These are phyloP conservation scores for Dictyostelium capitatum DNA, from an alignment of 78 protist genomes.

Conservation along the genomic window DNA sequence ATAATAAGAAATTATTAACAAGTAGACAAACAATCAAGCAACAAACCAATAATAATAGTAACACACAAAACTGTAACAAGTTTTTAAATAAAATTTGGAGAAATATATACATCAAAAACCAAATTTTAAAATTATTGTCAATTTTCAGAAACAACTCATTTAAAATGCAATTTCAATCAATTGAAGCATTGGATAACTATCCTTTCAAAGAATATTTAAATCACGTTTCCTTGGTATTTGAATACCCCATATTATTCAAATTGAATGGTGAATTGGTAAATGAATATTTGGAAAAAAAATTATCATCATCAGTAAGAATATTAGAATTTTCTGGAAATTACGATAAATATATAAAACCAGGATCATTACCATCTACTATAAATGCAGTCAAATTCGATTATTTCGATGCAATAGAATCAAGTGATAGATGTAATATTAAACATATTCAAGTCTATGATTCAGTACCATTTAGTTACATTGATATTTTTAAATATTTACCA, in stretches of 20 bases:
- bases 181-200: background rate
- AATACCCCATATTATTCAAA: too few relatives aligned
- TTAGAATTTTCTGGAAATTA: background rate
- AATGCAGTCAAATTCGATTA: too few relatives aligned
- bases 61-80: too few relatives aligned
- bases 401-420: too few relatives aligned
- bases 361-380: background rate
- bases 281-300: background rate
- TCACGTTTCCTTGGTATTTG: background rate
- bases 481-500: too few relatives aligned
- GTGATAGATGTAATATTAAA: too few relatives aligned
- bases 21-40: background rate
- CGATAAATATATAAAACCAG: background rate
- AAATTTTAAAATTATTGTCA: background rate
- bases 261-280: background rate
- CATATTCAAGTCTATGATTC: too few relatives aligned
- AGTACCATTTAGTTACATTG: too few relatives aligned
- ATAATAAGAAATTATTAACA: background rate
- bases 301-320: background rate
- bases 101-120: background rate
- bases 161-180: background rate
- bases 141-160: background rate
- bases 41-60: background rate
- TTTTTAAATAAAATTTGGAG: constrained; percentile 1
- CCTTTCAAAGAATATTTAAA: background rate